These are phyloP conservation scores for Boletus edulis DNA, from an alignment of 768 basidiomycete species.

Conservation along the genomic window DNA sequence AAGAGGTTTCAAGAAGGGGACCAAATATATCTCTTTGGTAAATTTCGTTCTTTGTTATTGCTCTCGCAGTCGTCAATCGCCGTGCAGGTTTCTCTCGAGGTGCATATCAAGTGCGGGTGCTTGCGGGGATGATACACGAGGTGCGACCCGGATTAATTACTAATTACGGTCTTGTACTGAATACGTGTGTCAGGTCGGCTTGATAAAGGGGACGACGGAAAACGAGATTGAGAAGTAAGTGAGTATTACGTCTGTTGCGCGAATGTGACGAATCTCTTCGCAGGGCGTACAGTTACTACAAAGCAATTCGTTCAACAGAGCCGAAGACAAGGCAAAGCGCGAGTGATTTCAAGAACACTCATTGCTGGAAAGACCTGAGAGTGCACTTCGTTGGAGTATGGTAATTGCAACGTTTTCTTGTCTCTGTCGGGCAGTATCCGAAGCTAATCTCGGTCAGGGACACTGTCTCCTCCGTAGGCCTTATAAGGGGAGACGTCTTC, in stretches of 20 bases:
- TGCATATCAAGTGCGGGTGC: constrained; percentile 39
- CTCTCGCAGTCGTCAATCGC: not conserved
- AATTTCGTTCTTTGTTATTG: not conserved
- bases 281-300: constrained; percentile 13
- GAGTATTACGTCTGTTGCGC: not conserved
- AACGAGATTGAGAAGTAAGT: constrained; percentile 14
- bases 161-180: not conserved
- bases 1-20: constrained; percentile 31
- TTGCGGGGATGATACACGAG: constrained; percentile 41
- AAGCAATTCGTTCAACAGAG: constrained; percentile 5
- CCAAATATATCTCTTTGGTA: constrained; percentile 36
- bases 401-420: not conserved
- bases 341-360: constrained; percentile 40
- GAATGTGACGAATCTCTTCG: not conserved
- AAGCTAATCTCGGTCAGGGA: constrained; percentile 1
- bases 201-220: constrained; percentile 18
- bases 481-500: constrained; percentile 3
- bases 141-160: constrained; percentile 9
- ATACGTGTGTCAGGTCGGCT: not conserved
- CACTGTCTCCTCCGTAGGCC: constrained; percentile 11
- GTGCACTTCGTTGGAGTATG: constrained; percentile 5
- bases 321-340: constrained; percentile 12
- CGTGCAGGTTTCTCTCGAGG: constrained; percentile 41
- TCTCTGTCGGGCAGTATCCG: not conserved
- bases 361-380: constrained; percentile 15